Percentiles rank a stretch among this genome's conserved stretches.
These are phyloP conservation scores for Xylaria sp. DNA, from an alignment of 2,329 filamentous ascomycete species.

Conservation along the genomic window DNA sequence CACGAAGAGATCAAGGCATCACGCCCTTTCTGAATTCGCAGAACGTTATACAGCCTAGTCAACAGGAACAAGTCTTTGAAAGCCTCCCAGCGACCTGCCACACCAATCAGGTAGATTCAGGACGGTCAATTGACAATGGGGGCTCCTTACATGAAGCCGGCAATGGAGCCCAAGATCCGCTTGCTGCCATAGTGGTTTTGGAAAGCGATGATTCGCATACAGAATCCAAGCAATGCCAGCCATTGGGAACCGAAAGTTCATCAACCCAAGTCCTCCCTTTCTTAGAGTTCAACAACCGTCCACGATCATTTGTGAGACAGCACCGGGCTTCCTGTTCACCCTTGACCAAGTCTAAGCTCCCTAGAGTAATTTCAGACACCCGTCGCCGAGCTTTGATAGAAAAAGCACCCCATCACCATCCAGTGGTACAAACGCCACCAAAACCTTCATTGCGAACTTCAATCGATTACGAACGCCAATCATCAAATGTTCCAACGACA, in stretches of 20 bases:
- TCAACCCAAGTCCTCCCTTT: constrained; percentile 4
- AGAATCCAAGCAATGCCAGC: neutral
- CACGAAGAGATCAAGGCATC: neutral
- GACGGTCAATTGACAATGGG: neutral
- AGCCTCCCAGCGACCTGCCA: neutral
- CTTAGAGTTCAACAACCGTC: constrained; percentile 1
- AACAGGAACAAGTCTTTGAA: neutral
- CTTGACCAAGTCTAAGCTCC: constrained; percentile 5
- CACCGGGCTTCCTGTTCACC: constrained; percentile 3
- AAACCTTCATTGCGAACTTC: neutral
- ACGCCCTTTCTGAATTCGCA: neutral
- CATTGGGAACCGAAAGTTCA: neutral
- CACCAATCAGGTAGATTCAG: neutral
- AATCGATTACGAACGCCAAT: neutral
- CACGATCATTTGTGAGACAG: neutral
- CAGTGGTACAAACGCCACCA: neutral
- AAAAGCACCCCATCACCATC: constrained; percentile 5
- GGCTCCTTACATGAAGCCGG: neutral
- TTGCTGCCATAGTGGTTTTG: neutral
- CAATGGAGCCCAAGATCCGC: neutral
- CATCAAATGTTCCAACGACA: neutral
- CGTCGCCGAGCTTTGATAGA: constrained; percentile 16
- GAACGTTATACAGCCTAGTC: neutral
- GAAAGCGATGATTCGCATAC: neutral
- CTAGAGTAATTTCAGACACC: constrained; percentile 15